A percentile compares a stretch with the other conserved stretches of the same genome.
These are phyloP conservation scores for Magnolia changhungtana DNA, from an alignment of 164 flowering plant species.

Conservation along the genomic window DNA sequence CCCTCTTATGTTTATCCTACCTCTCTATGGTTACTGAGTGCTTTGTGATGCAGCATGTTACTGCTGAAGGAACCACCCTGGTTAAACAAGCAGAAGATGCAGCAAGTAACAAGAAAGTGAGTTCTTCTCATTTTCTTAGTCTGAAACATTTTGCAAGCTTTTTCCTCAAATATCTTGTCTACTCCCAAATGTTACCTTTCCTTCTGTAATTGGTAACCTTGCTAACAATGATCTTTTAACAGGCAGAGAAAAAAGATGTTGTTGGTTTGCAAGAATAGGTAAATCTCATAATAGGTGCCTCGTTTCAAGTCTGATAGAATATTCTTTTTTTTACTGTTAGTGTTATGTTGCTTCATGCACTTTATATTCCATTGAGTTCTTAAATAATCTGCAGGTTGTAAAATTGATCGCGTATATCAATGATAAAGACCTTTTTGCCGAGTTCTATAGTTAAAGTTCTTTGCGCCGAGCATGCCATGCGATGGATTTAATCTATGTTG, in stretches of 20 bases:
- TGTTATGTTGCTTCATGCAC: background rate
- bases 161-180: too few species aligned
- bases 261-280: constrained; percentile 92
- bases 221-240: constrained; percentile 12
- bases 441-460: constrained; percentile 68
- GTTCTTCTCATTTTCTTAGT: too few species aligned
- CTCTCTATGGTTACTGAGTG: too few species aligned
- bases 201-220: background rate
- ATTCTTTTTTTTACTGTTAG: background rate
- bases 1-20: too few species aligned
- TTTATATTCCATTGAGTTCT: constrained; percentile 2
- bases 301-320: background rate
- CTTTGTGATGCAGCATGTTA: too few species aligned
- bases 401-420: constrained; percentile 89
- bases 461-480: background rate
- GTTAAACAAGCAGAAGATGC: too few species aligned
- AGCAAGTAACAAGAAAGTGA: too few species aligned
- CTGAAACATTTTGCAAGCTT: too few species aligned
- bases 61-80: too few species aligned
- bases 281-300: constrained; percentile 1
- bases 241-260: constrained; percentile 82
- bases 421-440: constrained; percentile 93
- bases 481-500: background rate
- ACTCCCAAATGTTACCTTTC: too few species aligned
- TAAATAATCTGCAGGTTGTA: constrained; percentile 55